Evolutionary conservation across 2,329 filamentous ascomycete genomes (phyloP).

Genomic region (Pseudogymnoascus sp.): DNA sequence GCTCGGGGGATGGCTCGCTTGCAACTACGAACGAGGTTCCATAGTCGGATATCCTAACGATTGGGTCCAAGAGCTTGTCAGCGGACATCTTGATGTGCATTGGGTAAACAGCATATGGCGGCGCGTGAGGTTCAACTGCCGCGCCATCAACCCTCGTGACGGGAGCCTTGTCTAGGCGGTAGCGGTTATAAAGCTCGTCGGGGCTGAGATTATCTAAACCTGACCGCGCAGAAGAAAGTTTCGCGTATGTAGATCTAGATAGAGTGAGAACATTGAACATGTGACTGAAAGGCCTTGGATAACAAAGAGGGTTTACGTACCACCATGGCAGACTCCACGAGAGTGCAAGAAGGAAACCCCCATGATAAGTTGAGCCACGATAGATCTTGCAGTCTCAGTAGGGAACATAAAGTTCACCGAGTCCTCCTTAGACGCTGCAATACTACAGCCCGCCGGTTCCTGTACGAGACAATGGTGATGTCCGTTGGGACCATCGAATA

Average conservation of each 20-base stretch:
- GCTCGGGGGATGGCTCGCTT: neutral
- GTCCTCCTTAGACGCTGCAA: neutral
- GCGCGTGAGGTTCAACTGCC: neutral
- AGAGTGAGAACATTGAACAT: neutral
- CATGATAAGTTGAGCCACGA: neutral
- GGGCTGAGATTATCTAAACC: neutral
- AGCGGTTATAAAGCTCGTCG: neutral
- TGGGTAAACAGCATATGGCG: neutral
- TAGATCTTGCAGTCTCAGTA: neutral
- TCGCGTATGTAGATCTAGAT: neutral
- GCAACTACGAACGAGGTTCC: neutral
- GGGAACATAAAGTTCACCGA: neutral
- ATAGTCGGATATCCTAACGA: neutral
- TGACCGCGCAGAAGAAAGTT: neutral
- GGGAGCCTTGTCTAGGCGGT: neutral
- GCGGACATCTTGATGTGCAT: neutral
- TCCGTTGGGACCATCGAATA: constrained; percentile 35
- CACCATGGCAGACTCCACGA: neutral
- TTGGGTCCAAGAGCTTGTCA: constrained; percentile 11
- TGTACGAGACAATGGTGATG: constrained; percentile 36
- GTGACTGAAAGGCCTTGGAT: no score
- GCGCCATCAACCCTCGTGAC: neutral
- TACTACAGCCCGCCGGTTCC: constrained; percentile 17
- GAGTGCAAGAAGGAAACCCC: neutral
- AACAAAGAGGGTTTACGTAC: neutral